A percentile compares a stretch with the other conserved stretches of the same genome.
Evolutionary conservation across 306 rosid species (phyloP).

Genomic region (Acacia confusa): DNA sequence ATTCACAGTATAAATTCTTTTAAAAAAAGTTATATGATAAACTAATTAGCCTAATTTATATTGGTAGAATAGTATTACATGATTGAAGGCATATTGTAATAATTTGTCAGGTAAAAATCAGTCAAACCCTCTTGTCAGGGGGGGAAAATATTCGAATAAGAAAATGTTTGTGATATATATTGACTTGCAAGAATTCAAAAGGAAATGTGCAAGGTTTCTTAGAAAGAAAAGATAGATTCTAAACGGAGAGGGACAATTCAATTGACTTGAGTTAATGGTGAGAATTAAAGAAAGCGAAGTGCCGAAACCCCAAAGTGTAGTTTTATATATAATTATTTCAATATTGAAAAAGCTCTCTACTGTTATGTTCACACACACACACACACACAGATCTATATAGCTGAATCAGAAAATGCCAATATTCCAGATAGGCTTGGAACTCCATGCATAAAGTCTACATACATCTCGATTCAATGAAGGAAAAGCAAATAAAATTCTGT

Average conservation of each 20-base stretch:
- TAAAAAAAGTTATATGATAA: not conserved
- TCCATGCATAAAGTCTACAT: not conserved
- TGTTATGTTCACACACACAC: too few species aligned
- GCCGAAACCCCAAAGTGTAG: not conserved
- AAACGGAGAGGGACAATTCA: not conserved
- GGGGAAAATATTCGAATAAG: not conserved
- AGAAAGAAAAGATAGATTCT: not conserved
- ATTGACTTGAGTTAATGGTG: constrained; percentile 1
- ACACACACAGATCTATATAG: too few species aligned
- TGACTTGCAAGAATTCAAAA: not conserved
- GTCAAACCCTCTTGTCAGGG: not conserved
- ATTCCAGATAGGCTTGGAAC: constrained; percentile 4
- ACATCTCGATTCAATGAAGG: not conserved
- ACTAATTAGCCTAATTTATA: not conserved
- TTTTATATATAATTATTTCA: not conserved
- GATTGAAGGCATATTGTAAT: not conserved
- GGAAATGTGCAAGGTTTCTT: not conserved
- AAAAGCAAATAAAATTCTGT: not conserved
- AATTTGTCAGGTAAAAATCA: not conserved
- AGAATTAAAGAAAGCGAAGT: not conserved
- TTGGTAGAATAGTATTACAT: not conserved
- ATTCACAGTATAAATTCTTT: not conserved
- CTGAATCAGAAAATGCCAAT: not conserved
- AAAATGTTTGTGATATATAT: not conserved
- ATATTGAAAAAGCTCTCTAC: not conserved